These are phyloP conservation scores for Mortierella sp. DNA, from an alignment of 371 early-diverging fungal species.

Conservation along the genomic window DNA sequence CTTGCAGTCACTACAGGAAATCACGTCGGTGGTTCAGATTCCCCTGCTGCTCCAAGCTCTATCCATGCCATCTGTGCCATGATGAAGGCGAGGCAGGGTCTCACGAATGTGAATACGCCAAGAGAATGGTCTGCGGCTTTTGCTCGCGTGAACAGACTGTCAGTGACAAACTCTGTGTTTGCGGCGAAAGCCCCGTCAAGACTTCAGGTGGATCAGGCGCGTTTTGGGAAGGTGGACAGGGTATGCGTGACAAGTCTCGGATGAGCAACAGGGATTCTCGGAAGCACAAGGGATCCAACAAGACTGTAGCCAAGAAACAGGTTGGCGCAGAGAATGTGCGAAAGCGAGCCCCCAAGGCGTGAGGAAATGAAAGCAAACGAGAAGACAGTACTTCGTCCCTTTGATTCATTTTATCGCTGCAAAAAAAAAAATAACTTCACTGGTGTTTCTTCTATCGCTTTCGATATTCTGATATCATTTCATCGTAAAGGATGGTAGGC, in stretches of 20 bases:
- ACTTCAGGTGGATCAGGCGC: constrained; percentile 58
- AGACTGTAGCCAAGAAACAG: constrained; percentile 65
- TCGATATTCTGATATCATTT: constrained; percentile 43
- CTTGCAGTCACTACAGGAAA: constrained; percentile 93
- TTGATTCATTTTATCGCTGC: too few species aligned
- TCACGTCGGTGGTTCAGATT: constrained; percentile 97
- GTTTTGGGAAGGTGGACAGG: constrained; percentile 98
- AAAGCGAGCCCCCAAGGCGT: constrained; percentile 22
- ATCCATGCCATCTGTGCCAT: constrained; percentile 96
- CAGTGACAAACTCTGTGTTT: constrained; percentile 63
- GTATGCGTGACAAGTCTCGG: constrained; percentile 79
- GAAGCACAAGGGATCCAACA: constrained; percentile 59
- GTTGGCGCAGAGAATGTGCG: constrained; percentile 62
- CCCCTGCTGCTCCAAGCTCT: constrained; percentile 90
- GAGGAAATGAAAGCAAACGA: too few species aligned
- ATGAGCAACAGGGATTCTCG: constrained; percentile 84
- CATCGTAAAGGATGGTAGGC: constrained; percentile 63
- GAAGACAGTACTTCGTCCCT: too few species aligned
- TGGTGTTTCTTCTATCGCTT: constrained; percentile 20
- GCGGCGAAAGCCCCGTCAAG: constrained; percentile 78
- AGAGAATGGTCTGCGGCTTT: constrained; percentile 91
- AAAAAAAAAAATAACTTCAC: too few species aligned
- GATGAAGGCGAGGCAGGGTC: constrained; percentile 81
- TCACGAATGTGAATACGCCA: constrained; percentile 64
- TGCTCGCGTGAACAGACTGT: constrained; percentile 90